A percentile compares a stretch with the other conserved stretches of the same genome.
phyloP scores from a whole-genome alignment of 768 basidiomycete species.

The Dacryopinax spathularia region DNA sequence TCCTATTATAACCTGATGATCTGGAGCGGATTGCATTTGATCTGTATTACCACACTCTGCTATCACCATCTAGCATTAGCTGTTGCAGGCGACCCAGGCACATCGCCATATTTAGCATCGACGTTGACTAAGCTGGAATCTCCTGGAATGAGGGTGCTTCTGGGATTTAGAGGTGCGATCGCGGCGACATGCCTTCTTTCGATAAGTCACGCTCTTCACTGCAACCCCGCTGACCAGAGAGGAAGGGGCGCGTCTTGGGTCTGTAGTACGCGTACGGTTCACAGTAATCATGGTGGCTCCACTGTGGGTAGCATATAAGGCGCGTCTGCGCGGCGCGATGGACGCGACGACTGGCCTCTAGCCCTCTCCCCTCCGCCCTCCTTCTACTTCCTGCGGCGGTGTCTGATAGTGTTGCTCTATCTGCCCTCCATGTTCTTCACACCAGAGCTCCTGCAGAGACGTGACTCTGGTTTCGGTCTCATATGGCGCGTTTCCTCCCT shows the following conservation, averaged over 20 bases:
- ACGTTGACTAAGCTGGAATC: background rate
- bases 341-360: background rate
- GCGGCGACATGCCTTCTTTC: background rate
- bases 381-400: background rate
- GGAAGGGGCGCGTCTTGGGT: too few relatives aligned
- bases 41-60: too few relatives aligned
- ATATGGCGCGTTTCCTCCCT: constrained; percentile 40
- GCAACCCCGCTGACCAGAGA: background rate
- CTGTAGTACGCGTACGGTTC: too few relatives aligned
- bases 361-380: background rate
- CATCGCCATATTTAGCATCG: too few relatives aligned
- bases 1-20: too few relatives aligned
- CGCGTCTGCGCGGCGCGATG: too few relatives aligned
- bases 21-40: too few relatives aligned
- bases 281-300: too few relatives aligned
- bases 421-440: constrained; percentile 66
- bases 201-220: background rate
- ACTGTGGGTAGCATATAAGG: too few relatives aligned
- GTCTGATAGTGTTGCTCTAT: background rate
- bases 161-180: background rate
- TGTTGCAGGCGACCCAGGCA: too few relatives aligned
- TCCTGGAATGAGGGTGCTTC: background rate
- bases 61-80: too few relatives aligned
- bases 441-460: constrained; percentile 58
- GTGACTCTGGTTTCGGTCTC: constrained; percentile 83